A percentile compares a stretch with the other conserved stretches of the same genome.
Conservation (phyloP, 1,284 basidiomycete genomes). For the Sporisorium graminicola region DNA sequence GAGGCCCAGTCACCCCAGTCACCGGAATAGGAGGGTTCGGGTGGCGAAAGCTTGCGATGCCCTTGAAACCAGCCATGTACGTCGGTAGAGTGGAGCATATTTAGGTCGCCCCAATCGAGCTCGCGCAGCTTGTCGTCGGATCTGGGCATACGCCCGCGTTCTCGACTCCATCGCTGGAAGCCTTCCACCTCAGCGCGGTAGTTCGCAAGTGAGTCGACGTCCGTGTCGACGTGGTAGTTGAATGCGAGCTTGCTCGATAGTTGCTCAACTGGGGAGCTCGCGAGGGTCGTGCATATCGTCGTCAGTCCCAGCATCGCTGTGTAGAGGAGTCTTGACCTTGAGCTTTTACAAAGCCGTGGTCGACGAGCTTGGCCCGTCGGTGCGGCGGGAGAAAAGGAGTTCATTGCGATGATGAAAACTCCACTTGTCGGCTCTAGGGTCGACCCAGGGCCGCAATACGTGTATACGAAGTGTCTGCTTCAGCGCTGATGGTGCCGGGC, state of each 20-base stretch:
- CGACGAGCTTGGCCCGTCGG: not conserved
- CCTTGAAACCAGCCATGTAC: slow-evolving; percentile 74
- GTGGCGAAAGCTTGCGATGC: slow-evolving; percentile 64
- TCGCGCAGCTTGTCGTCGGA: slow-evolving; percentile 69
- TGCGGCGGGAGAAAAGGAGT: not conserved
- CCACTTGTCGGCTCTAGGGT: not conserved
- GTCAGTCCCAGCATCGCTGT: slow-evolving; percentile 15
- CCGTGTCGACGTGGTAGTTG: slow-evolving; percentile 38
- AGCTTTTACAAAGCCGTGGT: not conserved
- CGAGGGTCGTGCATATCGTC: slow-evolving; percentile 10
- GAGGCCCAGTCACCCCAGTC: slow-evolving; percentile 70
- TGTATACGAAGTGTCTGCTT: too few relatives aligned
- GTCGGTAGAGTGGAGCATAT: slow-evolving; percentile 84
- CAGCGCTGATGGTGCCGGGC: not conserved
- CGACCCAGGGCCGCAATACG: not conserved
- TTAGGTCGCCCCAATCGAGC: slow-evolving; percentile 82
- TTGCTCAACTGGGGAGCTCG: slow-evolving; percentile 33
- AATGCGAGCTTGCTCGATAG: slow-evolving; percentile 38
- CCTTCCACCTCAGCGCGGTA: slow-evolving; percentile 48
- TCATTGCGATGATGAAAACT: not conserved
- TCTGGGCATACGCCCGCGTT: slow-evolving; percentile 56
- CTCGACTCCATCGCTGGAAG: slow-evolving; percentile 43
- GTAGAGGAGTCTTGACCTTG: slow-evolving; percentile 1
- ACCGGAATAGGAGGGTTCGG: slow-evolving; percentile 66
- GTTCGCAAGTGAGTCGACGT: slow-evolving; percentile 35